Conservation (phyloP, 768 basidiomycete genomes). For the Mycena rebaudengoi region DNA sequence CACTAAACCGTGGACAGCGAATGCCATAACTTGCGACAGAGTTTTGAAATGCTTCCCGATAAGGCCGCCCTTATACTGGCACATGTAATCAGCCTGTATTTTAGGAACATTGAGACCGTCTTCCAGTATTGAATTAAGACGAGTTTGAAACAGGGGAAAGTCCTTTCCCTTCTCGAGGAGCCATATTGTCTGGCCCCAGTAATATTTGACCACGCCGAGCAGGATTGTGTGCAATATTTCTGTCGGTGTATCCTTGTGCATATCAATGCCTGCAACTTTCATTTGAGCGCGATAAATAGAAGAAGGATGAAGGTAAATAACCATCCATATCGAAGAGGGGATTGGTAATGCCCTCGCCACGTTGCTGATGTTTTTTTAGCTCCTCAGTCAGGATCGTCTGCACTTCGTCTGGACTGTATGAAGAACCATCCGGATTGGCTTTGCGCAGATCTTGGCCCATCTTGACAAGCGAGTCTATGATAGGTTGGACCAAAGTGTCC, state of each 20-base stretch:
- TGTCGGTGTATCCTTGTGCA: slow-evolving; percentile 41
- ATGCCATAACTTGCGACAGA: slow-evolving; percentile 39
- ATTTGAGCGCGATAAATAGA: neutral
- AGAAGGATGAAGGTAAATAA: neutral
- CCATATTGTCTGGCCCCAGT: slow-evolving; percentile 32
- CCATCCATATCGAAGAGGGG: slow-evolving; percentile 1
- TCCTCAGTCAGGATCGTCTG: slow-evolving; percentile 1
- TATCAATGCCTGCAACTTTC: slow-evolving; percentile 29
- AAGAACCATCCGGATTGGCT: neutral
- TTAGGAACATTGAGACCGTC: slow-evolving; percentile 35
- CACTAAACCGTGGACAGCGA: slow-evolving; percentile 35
- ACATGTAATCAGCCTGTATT: slow-evolving; percentile 41
- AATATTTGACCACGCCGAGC: slow-evolving; percentile 45
- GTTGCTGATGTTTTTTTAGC: neutral
- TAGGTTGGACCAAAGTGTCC: neutral
- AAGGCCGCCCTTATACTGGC: slow-evolving; percentile 36
- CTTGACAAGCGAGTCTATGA: neutral
- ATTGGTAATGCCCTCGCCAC: neutral
- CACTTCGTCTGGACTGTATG: neutral
- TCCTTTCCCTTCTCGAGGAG: slow-evolving; percentile 34
- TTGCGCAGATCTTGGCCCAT: neutral
- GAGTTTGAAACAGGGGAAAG: slow-evolving; percentile 29
- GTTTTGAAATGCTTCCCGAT: slow-evolving; percentile 41
- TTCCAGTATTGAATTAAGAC: slow-evolving; percentile 31
- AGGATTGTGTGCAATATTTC: slow-evolving; percentile 45